These are phyloP conservation scores for Heritiera littoralis DNA, from an alignment of 345 rosid species.

Conservation along the genomic window DNA sequence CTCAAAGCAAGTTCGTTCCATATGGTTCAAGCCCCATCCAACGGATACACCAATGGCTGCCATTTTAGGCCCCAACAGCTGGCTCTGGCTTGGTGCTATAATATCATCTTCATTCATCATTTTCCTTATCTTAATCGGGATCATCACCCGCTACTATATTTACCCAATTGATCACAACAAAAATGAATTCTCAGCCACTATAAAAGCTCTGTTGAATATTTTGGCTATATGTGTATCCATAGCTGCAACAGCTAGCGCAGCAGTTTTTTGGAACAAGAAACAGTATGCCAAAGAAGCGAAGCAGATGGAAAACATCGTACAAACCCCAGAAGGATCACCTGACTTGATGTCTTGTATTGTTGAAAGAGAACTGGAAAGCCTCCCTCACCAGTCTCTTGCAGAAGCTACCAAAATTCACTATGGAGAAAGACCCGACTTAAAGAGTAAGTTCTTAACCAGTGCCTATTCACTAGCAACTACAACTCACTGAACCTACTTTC, in stretches of 20 bases:
- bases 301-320: constrained; percentile 39
- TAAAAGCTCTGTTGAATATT: constrained; percentile 38
- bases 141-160: constrained; percentile 55
- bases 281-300: constrained; percentile 31
- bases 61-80: constrained; percentile 65
- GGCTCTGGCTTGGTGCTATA: constrained; percentile 74
- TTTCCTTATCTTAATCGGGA: constrained; percentile 57
- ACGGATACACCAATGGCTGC: constrained; percentile 57
- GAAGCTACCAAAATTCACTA: constrained; percentile 49
- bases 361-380: constrained; percentile 56
- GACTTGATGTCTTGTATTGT: no score
- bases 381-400: constrained; percentile 47
- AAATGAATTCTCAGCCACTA: constrained; percentile 30
- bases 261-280: constrained; percentile 63
- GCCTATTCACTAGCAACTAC: no score
- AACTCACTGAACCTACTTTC: not conserved
- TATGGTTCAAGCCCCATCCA: constrained; percentile 60
- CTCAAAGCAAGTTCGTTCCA: constrained; percentile 33
- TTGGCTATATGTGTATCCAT: constrained; percentile 49
- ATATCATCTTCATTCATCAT: constrained; percentile 62
- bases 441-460: constrained; percentile 43
- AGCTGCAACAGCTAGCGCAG: constrained; percentile 44
- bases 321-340: not conserved
- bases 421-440: constrained; percentile 62
- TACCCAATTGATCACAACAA: constrained; percentile 55